Base-by-base conservation (phyloP, 805 yeast species). In the Kodamaea lidongshanica region DNA sequence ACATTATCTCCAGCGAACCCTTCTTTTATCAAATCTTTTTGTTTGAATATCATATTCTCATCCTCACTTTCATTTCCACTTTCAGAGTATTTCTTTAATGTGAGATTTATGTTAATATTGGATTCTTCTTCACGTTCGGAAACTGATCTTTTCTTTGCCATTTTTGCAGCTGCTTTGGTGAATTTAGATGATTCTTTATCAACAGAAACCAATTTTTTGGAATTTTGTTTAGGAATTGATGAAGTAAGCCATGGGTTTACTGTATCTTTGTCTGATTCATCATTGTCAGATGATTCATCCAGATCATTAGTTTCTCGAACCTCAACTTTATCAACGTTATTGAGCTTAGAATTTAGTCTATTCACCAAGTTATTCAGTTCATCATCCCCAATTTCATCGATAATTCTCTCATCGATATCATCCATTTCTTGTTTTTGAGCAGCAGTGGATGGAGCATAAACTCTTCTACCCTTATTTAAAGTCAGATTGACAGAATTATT, bases 1-100 rank as follows among this genome's bases (percentile, higher is more conserved):
- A 89, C 95, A 52, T 92, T 92, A 59, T 92, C 98, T 16, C 97
- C 97, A 3, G 96, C 96, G 67, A 92, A 92, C 0, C 97, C 98
- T 50, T 87, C 80, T 38, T 79, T 75, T 38, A 92, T 81, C 25
- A 92, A 66, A 32, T 85, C 88, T 41, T 77, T 76, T 49, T 87
- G 95, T 43, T 75, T 74, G 63, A 87, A 84, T 71, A 74, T 67
- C 35, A 61, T 65, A 18, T 59, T 52, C 11, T 59, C 71, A 9
- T 43, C 45, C n/a, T 38, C 48, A 10, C 44, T 54, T 19, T 50
- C 59, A 22, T 43, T 50, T 23, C 42, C 44, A 18, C 41, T 41
- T 10, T 58, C 69, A 3, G 59, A 75, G 12, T 28, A 68, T 41
- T 74, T 79, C 16, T 64, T 58, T 41, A 85, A 57, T 1, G 81